These are phyloP conservation scores for Neurospora sp. DNA, from an alignment of 2,329 filamentous ascomycete genomes.

Conservation along the genomic window DNA sequence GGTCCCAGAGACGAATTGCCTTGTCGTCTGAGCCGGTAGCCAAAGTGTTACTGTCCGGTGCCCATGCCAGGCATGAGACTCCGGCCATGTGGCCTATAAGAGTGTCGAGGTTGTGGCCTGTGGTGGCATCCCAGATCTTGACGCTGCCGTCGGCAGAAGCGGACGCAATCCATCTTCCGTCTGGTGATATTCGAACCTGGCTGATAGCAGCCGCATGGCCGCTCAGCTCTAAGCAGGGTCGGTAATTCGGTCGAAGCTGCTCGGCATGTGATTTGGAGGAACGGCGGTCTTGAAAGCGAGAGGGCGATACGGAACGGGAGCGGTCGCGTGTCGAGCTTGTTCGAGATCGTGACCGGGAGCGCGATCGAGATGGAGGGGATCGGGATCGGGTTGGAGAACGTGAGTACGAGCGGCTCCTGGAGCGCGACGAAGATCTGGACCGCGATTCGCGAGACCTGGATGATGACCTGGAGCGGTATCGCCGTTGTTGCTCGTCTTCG, in stretches of 20 bases:
- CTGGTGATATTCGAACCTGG: constrained; percentile 81
- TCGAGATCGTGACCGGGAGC: constrained; percentile 15
- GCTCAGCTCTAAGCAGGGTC: constrained; percentile 56
- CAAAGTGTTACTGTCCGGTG: constrained; percentile 75
- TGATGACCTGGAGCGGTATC: constrained; percentile 14
- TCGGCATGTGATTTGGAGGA: constrained; percentile 33
- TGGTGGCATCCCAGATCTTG: constrained; percentile 78
- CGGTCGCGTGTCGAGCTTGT: constrained; percentile 16
- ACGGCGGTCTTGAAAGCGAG: constrained; percentile 25
- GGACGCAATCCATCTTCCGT: constrained; percentile 82
- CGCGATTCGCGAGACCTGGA: constrained; percentile 10
- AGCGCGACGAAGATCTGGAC: constrained; percentile 5
- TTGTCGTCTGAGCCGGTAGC: constrained; percentile 96
- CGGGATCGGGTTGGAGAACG: constrained; percentile 5
- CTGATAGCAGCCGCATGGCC: constrained; percentile 75
- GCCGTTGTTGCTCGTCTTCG: constrained; percentile 2
- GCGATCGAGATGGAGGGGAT: constrained; percentile 10
- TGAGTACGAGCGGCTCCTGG: not conserved
- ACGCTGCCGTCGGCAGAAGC: constrained; percentile 83
- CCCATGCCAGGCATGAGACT: constrained; percentile 89
- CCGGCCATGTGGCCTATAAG: constrained; percentile 90
- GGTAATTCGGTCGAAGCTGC: constrained; percentile 55
- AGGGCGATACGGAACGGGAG: constrained; percentile 24
- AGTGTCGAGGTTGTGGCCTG: constrained; percentile 73
- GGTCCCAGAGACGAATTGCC: constrained; percentile 85